A percentile compares a stretch with the other conserved stretches of the same genome.
Conservation (phyloP, 345 rosid genomes). For the Eucalyptus pauciflora region DNA sequence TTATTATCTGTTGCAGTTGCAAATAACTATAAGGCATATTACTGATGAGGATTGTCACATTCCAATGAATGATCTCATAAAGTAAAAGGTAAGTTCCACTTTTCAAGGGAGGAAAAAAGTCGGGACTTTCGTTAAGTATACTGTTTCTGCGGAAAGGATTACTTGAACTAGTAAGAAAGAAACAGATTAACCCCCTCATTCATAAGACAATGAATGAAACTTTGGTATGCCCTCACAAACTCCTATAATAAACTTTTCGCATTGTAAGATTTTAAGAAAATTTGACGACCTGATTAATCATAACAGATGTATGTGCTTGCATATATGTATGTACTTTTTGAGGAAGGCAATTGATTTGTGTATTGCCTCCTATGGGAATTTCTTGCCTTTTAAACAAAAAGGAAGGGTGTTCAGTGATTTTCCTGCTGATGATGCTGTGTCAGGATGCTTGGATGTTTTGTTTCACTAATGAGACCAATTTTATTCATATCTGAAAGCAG, state of each 20-base stretch:
- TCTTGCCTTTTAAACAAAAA: neutral
- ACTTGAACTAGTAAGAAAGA: neutral
- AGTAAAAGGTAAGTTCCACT: neutral
- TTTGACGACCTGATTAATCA: neutral
- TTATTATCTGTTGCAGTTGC: neutral
- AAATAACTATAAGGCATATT: neutral
- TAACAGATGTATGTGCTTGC: neutral
- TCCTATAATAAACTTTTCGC: neutral
- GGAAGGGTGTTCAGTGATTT: neutral
- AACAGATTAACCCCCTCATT: neutral
- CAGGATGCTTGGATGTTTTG: neutral
- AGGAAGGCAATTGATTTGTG: neutral
- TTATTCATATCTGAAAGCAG: neutral
- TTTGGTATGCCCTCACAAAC: neutral
- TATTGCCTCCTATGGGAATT: neutral
- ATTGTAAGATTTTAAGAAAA: neutral
- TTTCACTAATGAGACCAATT: neutral
- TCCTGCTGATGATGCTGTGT: neutral
- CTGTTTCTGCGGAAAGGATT: neutral
- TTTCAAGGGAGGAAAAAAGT: neutral
- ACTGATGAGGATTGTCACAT: neutral
- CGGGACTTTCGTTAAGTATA: neutral
- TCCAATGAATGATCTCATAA: neutral
- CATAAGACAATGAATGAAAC: neutral
- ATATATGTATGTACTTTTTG: neutral